Conservation (phyloP, 1,139 yeast genomes). For the Yamadazyma jaroonii region DNA sequence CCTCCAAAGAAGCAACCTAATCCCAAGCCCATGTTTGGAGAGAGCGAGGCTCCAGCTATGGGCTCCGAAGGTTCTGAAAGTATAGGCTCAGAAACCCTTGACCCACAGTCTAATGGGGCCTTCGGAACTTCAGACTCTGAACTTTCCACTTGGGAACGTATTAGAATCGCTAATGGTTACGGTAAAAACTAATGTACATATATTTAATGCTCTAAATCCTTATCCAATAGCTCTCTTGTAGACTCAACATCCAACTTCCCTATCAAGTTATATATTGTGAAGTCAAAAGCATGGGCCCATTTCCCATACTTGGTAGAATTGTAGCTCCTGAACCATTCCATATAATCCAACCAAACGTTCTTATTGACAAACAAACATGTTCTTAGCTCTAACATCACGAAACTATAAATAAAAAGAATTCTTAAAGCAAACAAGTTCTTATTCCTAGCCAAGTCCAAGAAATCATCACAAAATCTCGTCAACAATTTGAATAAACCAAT, state of each 20-base stretch:
- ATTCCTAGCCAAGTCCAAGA: conserved; percentile 15
- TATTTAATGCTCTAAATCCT: neutral
- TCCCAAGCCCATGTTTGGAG: conserved; percentile 10
- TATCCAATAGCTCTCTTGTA: neutral
- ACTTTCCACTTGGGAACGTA: conserved; percentile 27
- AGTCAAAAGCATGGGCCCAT: conserved; percentile 3
- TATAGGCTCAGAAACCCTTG: conserved; percentile 2
- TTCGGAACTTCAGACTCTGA: too few relatives aligned
- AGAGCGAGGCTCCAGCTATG: conserved; percentile 7
- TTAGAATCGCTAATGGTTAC: conserved; percentile 30
- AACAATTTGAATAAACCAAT: conserved; percentile 28
- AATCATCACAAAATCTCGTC: conserved; percentile 13
- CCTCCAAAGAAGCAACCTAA: conserved; percentile 15
- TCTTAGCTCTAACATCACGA: conserved; percentile 12
- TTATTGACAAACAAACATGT: conserved; percentile 19
- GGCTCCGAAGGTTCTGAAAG: neutral
- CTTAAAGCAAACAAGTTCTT: conserved; percentile 24
- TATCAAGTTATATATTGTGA: neutral
- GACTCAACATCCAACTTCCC: too few relatives aligned
- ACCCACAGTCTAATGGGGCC: too few relatives aligned
- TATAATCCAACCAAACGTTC: conserved; percentile 28
- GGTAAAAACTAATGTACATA: neutral
- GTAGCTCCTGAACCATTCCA: conserved; percentile 19
- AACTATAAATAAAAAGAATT: conserved; percentile 16
- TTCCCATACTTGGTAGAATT: conserved; percentile 4